phyloP scores from a whole-genome alignment of 805 yeast genomes.

The Saturnispora besseyi region DNA sequence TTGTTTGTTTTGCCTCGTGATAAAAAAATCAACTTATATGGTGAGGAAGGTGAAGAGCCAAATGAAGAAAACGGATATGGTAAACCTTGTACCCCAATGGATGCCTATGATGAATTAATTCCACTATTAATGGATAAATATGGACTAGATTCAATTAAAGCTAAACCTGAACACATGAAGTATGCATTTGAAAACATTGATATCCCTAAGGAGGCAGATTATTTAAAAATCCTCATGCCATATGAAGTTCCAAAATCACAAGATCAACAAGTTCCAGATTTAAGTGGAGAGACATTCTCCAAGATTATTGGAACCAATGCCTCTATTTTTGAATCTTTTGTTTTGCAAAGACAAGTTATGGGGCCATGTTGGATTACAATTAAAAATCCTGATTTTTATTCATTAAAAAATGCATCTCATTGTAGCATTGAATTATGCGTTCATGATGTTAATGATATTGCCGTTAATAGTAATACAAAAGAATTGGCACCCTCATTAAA shows the following conservation, averaged over 20 bases:
- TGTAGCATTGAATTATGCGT: constrained; percentile 70
- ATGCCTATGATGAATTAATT: constrained; percentile 69
- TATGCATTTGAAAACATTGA: constrained; percentile 84
- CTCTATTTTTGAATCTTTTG: constrained; percentile 75
- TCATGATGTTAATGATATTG: constrained; percentile 37
- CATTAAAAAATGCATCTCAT: constrained; percentile 61
- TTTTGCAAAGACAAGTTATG: constrained; percentile 74
- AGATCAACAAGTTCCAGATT: constrained; percentile 45
- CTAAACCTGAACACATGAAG: constrained; percentile 64
- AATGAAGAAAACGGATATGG: constrained; percentile 19
- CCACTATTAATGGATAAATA: constrained; percentile 54
- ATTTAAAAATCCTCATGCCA: constrained; percentile 71
- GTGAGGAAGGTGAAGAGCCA: constrained; percentile 33
- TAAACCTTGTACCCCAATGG: constrained; percentile 42
- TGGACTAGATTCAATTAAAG: constrained; percentile 52
- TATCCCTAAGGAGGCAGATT: constrained; percentile 71
- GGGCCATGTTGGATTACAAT: constrained; percentile 97
- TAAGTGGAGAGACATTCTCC: constrained; percentile 67
- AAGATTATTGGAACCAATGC: constrained; percentile 75
- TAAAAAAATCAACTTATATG: constrained; percentile 27
- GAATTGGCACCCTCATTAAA: constrained; percentile 59
- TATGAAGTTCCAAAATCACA: constrained; percentile 52
- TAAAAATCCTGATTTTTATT: constrained; percentile 48
- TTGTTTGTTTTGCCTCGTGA: constrained; percentile 70
- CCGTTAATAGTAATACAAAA: constrained; percentile 33